Conservation (phyloP, 2,329 filamentous ascomycete species). For the Reticulascus tulasneorum region DNA sequence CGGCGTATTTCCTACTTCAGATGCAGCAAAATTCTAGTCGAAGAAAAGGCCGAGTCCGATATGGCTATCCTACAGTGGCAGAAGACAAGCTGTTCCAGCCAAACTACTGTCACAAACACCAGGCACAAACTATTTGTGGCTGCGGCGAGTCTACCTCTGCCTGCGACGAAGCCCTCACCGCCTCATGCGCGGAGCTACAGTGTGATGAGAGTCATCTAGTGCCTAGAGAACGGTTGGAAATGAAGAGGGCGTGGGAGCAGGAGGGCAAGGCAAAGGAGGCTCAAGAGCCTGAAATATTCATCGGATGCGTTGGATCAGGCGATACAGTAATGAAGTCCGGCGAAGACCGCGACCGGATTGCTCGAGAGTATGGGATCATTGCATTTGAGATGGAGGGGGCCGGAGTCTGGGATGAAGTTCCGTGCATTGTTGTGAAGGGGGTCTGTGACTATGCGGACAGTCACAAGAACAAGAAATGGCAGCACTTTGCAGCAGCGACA, state of each 20-base stretch:
- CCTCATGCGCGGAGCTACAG: conserved; percentile 18
- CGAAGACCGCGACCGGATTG: conserved; percentile 27
- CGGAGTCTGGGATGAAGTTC: conserved; percentile 24
- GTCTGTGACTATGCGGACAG: conserved; percentile 37
- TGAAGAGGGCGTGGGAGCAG: conserved; percentile 3
- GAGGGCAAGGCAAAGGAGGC: background rate
- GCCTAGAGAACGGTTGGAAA: conserved; percentile 4
- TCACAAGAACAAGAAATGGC: conserved; percentile 35
- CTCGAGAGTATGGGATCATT: conserved; percentile 15
- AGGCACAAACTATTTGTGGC: background rate
- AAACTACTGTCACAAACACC: conserved; percentile 28
- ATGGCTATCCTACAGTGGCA: conserved; percentile 20
- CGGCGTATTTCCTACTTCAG: rapidly evolving
- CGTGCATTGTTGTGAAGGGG: conserved; percentile 29
- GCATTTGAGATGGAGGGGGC: conserved; percentile 32
- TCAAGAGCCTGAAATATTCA: conserved; percentile 19
- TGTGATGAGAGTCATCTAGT: conserved; percentile 15
- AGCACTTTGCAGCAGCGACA: conserved; percentile 32
- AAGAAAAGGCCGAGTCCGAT: conserved; percentile 4
- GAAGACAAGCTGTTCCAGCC: conserved; percentile 26
- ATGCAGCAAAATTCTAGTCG: background rate
- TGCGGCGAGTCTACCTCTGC: conserved; percentile 9
- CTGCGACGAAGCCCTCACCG: conserved; percentile 13
- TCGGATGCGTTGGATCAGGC: conserved; percentile 32
- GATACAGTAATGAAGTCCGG: conserved; percentile 33